Evolutionary conservation across 768 basidiomycete species (phyloP).

Genomic region (Kockovaella imperatae): DNA sequence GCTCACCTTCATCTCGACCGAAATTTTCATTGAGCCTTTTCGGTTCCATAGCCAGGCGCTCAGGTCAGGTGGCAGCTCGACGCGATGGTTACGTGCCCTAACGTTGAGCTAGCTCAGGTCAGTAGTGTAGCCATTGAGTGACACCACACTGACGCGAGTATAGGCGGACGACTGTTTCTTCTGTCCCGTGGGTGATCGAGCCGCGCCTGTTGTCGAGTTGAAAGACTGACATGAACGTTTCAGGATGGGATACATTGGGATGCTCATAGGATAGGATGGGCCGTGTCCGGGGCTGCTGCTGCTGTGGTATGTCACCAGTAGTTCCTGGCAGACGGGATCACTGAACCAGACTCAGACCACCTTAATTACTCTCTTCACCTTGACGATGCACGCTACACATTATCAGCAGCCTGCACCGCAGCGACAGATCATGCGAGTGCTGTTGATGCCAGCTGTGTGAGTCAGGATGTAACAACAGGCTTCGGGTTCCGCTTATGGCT

Average conservation of each 20-base stretch:
- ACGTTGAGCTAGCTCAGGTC: no score
- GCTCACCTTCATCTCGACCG: no score
- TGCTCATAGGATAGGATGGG: constrained; percentile 31
- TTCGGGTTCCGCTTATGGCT: not conserved
- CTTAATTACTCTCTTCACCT: constrained; percentile 29
- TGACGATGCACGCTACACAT: constrained; percentile 31
- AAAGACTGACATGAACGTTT: not conserved
- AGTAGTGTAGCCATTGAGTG: no score
- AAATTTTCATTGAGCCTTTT: no score
- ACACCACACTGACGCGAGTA: no score
- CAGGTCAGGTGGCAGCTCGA: no score
- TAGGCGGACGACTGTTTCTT: constrained; percentile 16
- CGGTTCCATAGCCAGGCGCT: no score
- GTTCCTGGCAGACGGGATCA: not conserved
- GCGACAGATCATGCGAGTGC: constrained; percentile 29
- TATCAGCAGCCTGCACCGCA: constrained; percentile 32
- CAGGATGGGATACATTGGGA: constrained; percentile 31
- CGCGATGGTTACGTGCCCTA: no score
- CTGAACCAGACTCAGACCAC: constrained; percentile 15
- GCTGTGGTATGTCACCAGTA: constrained; percentile 16
- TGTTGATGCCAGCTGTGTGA: constrained; percentile 22
- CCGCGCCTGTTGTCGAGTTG: not conserved
- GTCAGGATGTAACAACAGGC: not conserved
- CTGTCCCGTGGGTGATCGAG: constrained; percentile 5
- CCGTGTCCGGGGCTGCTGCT: constrained; percentile 30